These are phyloP conservation scores for Tolypocladium tundrense DNA, from an alignment of 2,329 filamentous ascomycete genomes.

Conservation along the genomic window DNA sequence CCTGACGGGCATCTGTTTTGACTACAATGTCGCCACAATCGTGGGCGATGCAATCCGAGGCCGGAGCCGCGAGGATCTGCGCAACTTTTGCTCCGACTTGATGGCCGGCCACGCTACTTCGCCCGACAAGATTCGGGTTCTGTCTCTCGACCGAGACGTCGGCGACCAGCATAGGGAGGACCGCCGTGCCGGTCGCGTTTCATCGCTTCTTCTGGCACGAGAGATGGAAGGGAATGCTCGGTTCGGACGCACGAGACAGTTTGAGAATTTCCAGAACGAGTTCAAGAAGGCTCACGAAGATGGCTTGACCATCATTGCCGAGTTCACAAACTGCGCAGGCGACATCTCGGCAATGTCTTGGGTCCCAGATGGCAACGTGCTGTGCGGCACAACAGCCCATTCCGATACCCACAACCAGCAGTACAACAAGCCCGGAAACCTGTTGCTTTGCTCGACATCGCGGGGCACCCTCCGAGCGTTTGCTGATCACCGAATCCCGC, in stretches of 20 bases:
- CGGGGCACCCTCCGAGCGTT: slow-evolving; percentile 37
- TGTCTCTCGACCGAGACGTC: slow-evolving; percentile 14
- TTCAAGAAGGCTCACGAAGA: slow-evolving; percentile 40
- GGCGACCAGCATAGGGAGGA: slow-evolving; percentile 5
- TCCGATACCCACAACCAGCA: slow-evolving; percentile 54
- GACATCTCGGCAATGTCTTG: slow-evolving; percentile 50
- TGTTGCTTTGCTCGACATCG: slow-evolving; percentile 42
- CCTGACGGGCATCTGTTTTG: slow-evolving; percentile 9
- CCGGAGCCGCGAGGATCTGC: slow-evolving; percentile 15
- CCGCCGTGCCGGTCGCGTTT: slow-evolving; percentile 15
- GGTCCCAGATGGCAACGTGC: slow-evolving; percentile 41
- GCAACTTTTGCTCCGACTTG: slow-evolving; percentile 22
- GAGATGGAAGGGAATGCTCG: slow-evolving; percentile 36
- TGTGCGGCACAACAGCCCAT: slow-evolving; percentile 54
- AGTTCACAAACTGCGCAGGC: slow-evolving; percentile 52
- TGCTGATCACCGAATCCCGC: slow-evolving; percentile 45
- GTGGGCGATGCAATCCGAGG: slow-evolving; percentile 12
- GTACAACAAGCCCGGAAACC: slow-evolving; percentile 55
- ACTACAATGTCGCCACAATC: slow-evolving; percentile 13
- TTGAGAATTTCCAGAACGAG: slow-evolving; percentile 34
- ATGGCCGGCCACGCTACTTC: slow-evolving; percentile 9
- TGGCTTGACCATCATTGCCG: slow-evolving; percentile 34
- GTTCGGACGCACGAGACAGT: slow-evolving; percentile 29
- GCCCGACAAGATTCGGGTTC: slow-evolving; percentile 7
- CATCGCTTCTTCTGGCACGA: slow-evolving; percentile 35